Percentiles rank a stretch among this genome's conserved stretches.
These are phyloP conservation scores for Bipolaris sorokiniana DNA, from an alignment of 2,329 filamentous ascomycete species.

Conservation along the genomic window DNA sequence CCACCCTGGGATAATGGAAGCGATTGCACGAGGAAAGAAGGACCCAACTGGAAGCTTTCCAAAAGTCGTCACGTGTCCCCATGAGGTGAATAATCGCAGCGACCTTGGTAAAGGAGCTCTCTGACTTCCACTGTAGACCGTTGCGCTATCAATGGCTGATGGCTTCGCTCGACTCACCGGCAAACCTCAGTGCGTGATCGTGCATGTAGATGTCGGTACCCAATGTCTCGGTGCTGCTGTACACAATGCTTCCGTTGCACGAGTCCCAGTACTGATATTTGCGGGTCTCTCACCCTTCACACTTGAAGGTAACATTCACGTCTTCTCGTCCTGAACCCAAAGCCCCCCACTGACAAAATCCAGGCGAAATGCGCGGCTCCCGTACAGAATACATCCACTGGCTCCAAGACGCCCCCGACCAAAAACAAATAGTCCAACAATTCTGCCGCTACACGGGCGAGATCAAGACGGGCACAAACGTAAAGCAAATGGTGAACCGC, in stretches of 20 bases:
- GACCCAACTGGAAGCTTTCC: conserved; percentile 71
- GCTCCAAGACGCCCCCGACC: conserved; percentile 83
- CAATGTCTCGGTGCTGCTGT: conserved; percentile 79
- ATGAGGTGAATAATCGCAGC: conserved; percentile 63
- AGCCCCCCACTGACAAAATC: neutral
- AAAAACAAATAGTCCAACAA: conserved; percentile 79
- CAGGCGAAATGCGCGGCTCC: conserved; percentile 71
- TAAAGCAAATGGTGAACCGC: conserved; percentile 85
- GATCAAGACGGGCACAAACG: conserved; percentile 81
- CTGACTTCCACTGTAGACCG: conserved; percentile 64
- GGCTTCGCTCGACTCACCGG: conserved; percentile 73
- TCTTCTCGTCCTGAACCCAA: neutral
- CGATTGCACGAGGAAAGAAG: conserved; percentile 76
- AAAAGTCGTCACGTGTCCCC: conserved; percentile 77
- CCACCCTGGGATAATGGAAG: conserved; percentile 79
- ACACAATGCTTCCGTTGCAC: conserved; percentile 77
- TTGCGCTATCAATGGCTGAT: conserved; percentile 83
- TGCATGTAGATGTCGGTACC: conserved; percentile 83
- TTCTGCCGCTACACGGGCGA: conserved; percentile 85
- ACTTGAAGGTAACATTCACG: conserved; percentile 60
- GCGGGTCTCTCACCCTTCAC: conserved; percentile 79
- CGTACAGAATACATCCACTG: conserved; percentile 85
- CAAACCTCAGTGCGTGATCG: conserved; percentile 76
- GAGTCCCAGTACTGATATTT: conserved; percentile 77
- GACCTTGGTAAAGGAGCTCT: neutral